phyloP scores from a whole-genome alignment of 192 early-diverging fungal genomes.

The Coemansia sp. region DNA sequence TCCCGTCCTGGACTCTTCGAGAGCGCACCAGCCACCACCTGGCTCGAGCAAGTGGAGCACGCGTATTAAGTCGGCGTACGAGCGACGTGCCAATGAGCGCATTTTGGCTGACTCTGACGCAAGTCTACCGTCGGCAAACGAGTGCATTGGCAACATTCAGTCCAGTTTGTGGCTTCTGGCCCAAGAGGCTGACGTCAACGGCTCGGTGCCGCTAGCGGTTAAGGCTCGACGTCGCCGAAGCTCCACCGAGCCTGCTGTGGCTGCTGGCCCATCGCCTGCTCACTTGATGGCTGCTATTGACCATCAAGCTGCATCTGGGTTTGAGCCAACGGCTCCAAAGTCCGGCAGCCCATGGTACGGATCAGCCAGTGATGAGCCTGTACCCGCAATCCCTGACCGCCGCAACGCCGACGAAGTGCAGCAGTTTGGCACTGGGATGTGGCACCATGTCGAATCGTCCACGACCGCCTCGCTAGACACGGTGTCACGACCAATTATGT shows the following conservation, averaged over 20 bases:
- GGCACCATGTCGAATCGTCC: conserved; percentile 14
- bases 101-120: conserved; percentile 5
- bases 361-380: conserved; percentile 5
- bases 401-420: conserved; percentile 15
- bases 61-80: conserved; percentile 14
- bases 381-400: conserved; percentile 15
- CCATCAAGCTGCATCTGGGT: conserved; percentile 26
- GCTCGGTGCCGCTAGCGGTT: conserved; percentile 22
- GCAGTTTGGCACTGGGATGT: conserved; percentile 4
- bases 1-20: not conserved
- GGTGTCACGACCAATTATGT: conserved; percentile 9
- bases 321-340: conserved; percentile 16
- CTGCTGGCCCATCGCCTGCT: conserved; percentile 28
- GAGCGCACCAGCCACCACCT: not conserved
- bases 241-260: conserved; percentile 20
- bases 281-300: conserved; percentile 26
- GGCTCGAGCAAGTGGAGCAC: not conserved
- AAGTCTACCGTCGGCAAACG: conserved; percentile 26
- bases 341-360: conserved; percentile 2
- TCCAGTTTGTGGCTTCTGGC: conserved; percentile 38
- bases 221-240: conserved; percentile 36
- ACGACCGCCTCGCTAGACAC: not conserved
- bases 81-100: conserved; percentile 14
- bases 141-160: conserved; percentile 33
- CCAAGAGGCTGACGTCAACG: conserved; percentile 25